phyloP scores from a whole-genome alignment of 129 eudicot genomes.

The Flaveria linearis region DNA sequence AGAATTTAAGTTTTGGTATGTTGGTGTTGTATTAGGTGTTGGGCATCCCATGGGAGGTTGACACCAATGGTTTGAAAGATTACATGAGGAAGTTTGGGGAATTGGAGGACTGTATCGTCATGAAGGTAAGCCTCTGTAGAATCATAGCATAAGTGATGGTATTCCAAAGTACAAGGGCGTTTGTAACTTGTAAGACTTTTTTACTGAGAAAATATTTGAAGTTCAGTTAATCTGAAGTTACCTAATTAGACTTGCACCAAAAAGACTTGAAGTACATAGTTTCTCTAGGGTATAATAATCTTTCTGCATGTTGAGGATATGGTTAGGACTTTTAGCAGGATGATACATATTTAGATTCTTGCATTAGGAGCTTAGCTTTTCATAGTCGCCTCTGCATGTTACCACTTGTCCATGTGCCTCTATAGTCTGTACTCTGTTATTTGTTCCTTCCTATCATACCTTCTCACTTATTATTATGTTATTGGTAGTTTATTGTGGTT shows the following conservation, averaged over 20 bases:
- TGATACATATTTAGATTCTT: too few relatives aligned
- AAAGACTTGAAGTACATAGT: not conserved
- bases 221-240: slow-evolving; percentile 3
- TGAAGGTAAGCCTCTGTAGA: slow-evolving; percentile 68
- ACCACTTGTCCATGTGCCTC: too few relatives aligned
- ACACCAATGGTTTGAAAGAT: slow-evolving; percentile 86
- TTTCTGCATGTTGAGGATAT: too few relatives aligned
- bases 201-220: not conserved
- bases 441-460: too few relatives aligned
- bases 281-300: too few relatives aligned
- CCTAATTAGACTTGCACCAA: not conserved
- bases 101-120: slow-evolving; percentile 93
- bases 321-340: too few relatives aligned
- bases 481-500: too few relatives aligned
- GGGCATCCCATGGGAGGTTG: slow-evolving; percentile 96
- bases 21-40: slow-evolving; percentile 53
- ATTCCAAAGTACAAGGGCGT: not conserved
- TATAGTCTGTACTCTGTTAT: too few relatives aligned
- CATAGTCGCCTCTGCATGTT: too few relatives aligned
- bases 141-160: not conserved
- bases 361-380: too few relatives aligned
- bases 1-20: not conserved
- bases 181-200: not conserved
- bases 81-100: slow-evolving; percentile 93
- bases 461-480: too few relatives aligned